Percentiles rank a stretch among this genome's conserved stretches.
phyloP scores from a whole-genome alignment of 176 grass and related monocot species.

The Metroxylon sagu region DNA sequence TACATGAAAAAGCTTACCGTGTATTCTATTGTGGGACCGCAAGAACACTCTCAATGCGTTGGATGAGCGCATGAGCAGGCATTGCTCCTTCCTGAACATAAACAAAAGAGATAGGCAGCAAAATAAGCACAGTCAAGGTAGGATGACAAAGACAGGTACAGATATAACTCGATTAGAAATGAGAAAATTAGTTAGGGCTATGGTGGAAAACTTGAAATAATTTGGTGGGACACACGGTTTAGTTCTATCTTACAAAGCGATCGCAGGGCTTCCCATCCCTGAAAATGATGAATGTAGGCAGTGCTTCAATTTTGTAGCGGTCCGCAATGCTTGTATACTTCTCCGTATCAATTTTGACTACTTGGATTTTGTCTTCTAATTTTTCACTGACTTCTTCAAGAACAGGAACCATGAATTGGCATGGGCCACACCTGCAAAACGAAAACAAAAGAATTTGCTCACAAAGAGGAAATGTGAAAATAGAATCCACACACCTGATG shows the following conservation, averaged over 20 bases:
- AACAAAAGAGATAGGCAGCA: neutral
- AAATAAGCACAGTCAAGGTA: neutral
- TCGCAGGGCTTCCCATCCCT: conserved; percentile 84
- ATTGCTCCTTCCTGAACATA: conserved; percentile 78
- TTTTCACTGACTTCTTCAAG: conserved; percentile 85
- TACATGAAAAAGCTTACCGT: neutral
- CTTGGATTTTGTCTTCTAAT: conserved; percentile 73
- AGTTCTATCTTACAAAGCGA: conserved; percentile 65
- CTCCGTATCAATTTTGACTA: conserved; percentile 98
- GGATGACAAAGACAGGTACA: too few species aligned
- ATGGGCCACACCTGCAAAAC: conserved; percentile 73
- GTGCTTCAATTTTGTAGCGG: conserved; percentile 64
- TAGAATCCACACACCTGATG: neutral
- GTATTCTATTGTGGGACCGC: neutral
- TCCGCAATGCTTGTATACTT: conserved; percentile 77
- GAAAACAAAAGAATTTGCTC: conserved; percentile 13
- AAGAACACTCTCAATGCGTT: conserved; percentile 71
- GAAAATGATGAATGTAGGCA: conserved; percentile 95
- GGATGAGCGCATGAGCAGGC: conserved; percentile 64
- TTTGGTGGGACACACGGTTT: neutral
- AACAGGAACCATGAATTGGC: conserved; percentile 95
- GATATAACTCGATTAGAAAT: conserved; percentile 2
- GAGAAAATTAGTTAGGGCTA: neutral
- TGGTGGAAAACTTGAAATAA: conserved; percentile 4
- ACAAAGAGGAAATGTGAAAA: neutral